Conservation (phyloP, 2,329 filamentous ascomycete species). For the Diaporthe batatas region DNA sequence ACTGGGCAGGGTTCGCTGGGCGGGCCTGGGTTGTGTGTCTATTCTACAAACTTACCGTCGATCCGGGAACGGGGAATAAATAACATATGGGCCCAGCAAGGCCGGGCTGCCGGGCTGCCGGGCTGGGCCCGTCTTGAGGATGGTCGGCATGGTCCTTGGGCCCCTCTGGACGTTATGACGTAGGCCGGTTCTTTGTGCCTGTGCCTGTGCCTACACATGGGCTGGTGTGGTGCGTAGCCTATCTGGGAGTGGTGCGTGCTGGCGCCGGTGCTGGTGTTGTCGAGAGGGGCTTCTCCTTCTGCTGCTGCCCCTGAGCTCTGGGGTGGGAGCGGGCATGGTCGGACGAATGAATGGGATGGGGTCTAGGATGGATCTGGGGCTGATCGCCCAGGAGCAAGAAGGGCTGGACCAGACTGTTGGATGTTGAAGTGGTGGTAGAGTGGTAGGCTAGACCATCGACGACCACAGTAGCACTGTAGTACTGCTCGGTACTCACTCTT, state of each 20-base stretch:
- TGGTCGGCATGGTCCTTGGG: neutral
- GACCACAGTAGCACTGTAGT: no score
- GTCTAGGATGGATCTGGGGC: conserved; percentile 15
- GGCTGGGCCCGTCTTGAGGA: neutral
- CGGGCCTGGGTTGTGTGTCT: neutral
- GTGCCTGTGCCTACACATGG: conserved; percentile 2
- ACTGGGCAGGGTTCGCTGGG: conserved; percentile 8
- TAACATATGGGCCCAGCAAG: no score
- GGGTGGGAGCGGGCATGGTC: neutral
- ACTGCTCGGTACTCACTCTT: no score
- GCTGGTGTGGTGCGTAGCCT: conserved; percentile 1
- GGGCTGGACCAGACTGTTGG: neutral
- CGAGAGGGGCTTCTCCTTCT: no score
- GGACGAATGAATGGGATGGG: neutral
- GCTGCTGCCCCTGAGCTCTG: neutral
- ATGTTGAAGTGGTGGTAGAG: no score
- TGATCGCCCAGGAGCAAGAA: conserved; percentile 1
- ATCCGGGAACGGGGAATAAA: neutral
- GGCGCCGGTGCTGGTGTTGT: conserved; percentile 3
- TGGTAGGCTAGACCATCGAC: no score
- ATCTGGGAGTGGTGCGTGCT: conserved; percentile 15
- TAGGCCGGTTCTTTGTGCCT: conserved; percentile 31
- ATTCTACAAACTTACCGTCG: neutral
- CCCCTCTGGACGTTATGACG: neutral
- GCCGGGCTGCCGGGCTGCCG: neutral